phyloP scores from a whole-genome alignment of 2,329 filamentous ascomycete species.

The Lasiodiplodia hormozganensis region DNA sequence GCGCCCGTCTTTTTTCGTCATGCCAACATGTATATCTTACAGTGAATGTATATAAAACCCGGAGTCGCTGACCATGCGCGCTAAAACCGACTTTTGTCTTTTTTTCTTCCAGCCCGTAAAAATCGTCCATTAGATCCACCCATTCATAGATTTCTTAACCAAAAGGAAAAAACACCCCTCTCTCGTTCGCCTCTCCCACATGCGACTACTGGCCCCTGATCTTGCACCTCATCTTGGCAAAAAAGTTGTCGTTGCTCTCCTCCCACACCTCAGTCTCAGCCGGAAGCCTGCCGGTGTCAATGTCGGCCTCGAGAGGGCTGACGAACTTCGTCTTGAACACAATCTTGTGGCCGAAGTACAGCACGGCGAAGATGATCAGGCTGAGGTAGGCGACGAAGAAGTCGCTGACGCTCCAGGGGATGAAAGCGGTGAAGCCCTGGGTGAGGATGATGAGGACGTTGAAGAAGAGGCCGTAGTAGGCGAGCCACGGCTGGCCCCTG shows the following conservation, averaged over 20 bases:
- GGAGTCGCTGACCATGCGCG: conserved; percentile 5
- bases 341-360: conserved; percentile 68
- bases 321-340: conserved; percentile 48
- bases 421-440: conserved; percentile 50
- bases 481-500: conserved; percentile 43
- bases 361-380: conserved; percentile 48
- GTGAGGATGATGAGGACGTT: conserved; percentile 50
- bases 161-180: neutral
- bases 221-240: conserved; percentile 24
- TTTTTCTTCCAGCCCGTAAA: neutral
- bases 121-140: neutral
- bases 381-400: conserved; percentile 51
- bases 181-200: neutral
- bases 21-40: conserved; percentile 10
- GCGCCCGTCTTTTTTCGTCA: neutral
- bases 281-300: conserved; percentile 48
- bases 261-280: conserved; percentile 30
- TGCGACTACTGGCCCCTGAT: neutral
- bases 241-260: conserved; percentile 28
- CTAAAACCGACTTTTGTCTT: conserved; percentile 8
- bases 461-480: conserved; percentile 48
- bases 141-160: neutral
- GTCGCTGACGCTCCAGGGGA: conserved; percentile 44
- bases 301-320: conserved; percentile 50
- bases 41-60: neutral